Evolutionary conservation across 768 basidiomycete species (phyloP).

Genomic region (Neoboletus subvelutipes): DNA sequence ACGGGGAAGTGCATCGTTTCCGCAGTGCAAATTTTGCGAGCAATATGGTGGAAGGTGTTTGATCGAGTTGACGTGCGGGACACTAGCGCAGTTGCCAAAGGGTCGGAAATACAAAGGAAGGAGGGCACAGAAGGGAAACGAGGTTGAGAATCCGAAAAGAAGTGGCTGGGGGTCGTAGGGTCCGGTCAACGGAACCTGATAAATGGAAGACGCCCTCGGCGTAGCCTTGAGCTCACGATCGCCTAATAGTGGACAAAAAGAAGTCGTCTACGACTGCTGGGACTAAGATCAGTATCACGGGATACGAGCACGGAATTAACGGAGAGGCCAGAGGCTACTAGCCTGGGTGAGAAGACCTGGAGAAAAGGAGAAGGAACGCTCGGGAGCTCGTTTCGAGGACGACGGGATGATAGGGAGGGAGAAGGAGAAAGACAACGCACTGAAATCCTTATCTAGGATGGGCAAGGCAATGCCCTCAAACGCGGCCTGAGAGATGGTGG

Average conservation of each 20-base stretch:
- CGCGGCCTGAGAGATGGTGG: neutral
- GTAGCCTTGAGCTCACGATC: slow-evolving; percentile 18
- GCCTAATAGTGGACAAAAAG: neutral
- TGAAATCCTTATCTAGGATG: slow-evolving; percentile 13
- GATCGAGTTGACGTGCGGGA: slow-evolving; percentile 1
- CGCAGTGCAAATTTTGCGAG: slow-evolving; percentile 2
- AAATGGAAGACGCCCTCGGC: slow-evolving; percentile 16
- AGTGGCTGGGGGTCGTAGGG: slow-evolving; percentile 5
- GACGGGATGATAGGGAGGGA: neutral
- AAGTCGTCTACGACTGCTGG: slow-evolving; percentile 9
- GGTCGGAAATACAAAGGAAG: neutral
- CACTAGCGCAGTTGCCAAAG: neutral
- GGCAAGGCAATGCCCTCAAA: neutral
- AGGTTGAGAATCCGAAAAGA: slow-evolving; percentile 19
- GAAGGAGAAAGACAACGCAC: slow-evolving; percentile 1
- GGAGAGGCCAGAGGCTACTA: neutral
- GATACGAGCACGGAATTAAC: slow-evolving; percentile 9
- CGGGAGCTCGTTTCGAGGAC: neutral
- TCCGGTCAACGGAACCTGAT: slow-evolving; percentile 25
- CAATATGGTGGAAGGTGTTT: neutral
- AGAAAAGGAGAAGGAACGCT: neutral
- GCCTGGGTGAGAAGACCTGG: neutral
- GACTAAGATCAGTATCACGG: slow-evolving; percentile 10
- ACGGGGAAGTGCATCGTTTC: slow-evolving; percentile 28
- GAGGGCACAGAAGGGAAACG: neutral